Base-by-base conservation (phyloP, 768 basidiomycete species). In the Termitomyces sp. region DNA sequence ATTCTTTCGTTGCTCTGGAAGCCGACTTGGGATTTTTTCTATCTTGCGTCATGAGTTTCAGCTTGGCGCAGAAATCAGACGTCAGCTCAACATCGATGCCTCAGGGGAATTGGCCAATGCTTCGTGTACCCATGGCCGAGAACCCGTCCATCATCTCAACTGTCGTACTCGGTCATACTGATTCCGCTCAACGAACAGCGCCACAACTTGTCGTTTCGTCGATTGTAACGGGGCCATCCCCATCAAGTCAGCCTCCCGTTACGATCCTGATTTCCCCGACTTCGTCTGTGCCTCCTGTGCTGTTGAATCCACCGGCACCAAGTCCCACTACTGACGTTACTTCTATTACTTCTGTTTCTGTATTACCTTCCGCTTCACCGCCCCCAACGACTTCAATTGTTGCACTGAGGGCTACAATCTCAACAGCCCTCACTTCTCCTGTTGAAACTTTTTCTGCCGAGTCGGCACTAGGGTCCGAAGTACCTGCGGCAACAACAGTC, bases 1-100 rank as follows among this genome's bases (percentile, higher is more conserved):
- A 28, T 55, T 56, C 20, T 35, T 61, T 47, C 54, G 14, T 42
- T 24, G 63, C 60, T 61, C 63, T 61, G 63, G 63, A 42, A 63
- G 63, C 58, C 32, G 22, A 18, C 52, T 47, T 54, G 12, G 52
- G 18, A 50, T 52, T 47, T 26, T 44, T 59, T 47, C 45, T 6
- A 40, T 20, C 35, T 32, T 26, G 42, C 20, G 12, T 14, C 26
- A 59, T 64, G 60, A 44, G 32, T 40, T 18, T 49, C 40, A 57
- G 32, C 40, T 22, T 22, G 43, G 13, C 26, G 24, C 57, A 30
- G 18, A 40, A 53, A 26, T 26, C 36, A 18, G 30, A 8, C 22
- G 4, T 30, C 33, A 49, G 38, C 16, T 35, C 42, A 26, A 43
- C 49, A 16, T 44, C 49, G n/a, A 28, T 26, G 14, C 10, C 42